Evolutionary conservation across 805 yeast genomes (phyloP), one percentile per base, ranked within the genome.

Genomic region (Saccharomycopsis selenospora): DNA sequence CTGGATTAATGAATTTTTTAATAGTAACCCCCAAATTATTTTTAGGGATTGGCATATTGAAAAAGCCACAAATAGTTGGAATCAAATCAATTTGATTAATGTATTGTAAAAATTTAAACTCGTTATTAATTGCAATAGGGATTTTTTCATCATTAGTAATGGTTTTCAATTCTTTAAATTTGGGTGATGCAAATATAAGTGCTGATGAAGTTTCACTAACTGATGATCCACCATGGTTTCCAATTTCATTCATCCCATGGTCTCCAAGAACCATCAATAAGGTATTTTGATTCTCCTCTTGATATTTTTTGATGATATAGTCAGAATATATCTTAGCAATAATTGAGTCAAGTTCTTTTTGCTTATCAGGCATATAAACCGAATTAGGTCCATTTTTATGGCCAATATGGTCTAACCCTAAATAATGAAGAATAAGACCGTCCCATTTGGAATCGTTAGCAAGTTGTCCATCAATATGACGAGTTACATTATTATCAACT

Each of bases 201-300:
- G 84, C 97, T 1, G 99, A 83, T 13, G 89, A 84, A 0, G 97
- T 91, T 63, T 93, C 99, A 1, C 96, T 95, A 0, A 73, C 61
- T 2, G 96, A 85, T 0, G 97, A 86, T 1, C 98, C 99, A 5
- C 99, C 99, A 62, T 93, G 98, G 58, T 90, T 91, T 1, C 97
- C 97, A 3, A 84, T 77, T 46, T 89, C 95, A 60, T 89, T 89
- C 97, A 90, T 90, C 3, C 97, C 98, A 63, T 90, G 98, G 58
- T 90, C 98, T 0, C 98, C 98, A 70, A 85, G 66, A 3, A 90
- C 76, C 20, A 91, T 64, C 43, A 93, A 62, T 0, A 95, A 82
- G 18, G 69, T 66, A 7, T 72, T 72, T 14, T 66, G 69, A 2
- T 70, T 60, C 14, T 66, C 58, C 2, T 66, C 61, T 58, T 77